Evolutionary conservation across 163 green algal genomes (phyloP).

Genomic region (Scenedesmus sp.): DNA sequence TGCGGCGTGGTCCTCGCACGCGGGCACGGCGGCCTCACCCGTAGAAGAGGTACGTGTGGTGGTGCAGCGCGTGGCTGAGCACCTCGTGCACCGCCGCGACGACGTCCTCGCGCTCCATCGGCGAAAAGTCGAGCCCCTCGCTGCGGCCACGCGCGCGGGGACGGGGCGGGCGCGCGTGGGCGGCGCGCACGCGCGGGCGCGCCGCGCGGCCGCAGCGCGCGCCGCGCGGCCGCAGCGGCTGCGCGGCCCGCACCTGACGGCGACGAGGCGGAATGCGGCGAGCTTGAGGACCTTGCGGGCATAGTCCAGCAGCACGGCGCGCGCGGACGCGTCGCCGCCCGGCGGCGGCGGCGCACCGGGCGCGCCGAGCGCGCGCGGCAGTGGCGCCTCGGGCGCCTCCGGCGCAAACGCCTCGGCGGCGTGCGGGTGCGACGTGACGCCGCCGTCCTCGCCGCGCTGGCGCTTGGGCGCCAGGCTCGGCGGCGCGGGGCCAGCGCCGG

Average conservation of each 20-base stretch:
- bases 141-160: neutral
- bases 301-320: constrained; percentile 48
- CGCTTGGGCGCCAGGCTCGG: constrained; percentile 4
- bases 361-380: constrained; percentile 41
- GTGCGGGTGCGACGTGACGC: neutral
- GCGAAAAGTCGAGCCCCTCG: constrained; percentile 54
- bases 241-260: constrained; percentile 44
- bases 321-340: constrained; percentile 15
- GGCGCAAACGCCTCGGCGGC: neutral
- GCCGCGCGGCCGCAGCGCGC: no score
- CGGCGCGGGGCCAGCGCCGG: constrained; percentile 8
- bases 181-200: neutral
- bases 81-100: constrained; percentile 71
- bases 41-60: constrained; percentile 88
- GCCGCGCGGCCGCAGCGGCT: no score
- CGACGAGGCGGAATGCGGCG: constrained; percentile 64
- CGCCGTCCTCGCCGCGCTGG: neutral
- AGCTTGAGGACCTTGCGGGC: constrained; percentile 81
- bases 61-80: constrained; percentile 75
- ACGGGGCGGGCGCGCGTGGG: neutral
- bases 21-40: constrained; percentile 87
- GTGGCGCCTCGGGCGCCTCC: neutral
- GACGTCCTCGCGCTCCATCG: constrained; percentile 48
- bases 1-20: constrained; percentile 58
- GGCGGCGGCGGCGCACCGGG: neutral